Conservation (phyloP, 805 yeast genomes). For the Lipomyces starkeyi region DNA sequence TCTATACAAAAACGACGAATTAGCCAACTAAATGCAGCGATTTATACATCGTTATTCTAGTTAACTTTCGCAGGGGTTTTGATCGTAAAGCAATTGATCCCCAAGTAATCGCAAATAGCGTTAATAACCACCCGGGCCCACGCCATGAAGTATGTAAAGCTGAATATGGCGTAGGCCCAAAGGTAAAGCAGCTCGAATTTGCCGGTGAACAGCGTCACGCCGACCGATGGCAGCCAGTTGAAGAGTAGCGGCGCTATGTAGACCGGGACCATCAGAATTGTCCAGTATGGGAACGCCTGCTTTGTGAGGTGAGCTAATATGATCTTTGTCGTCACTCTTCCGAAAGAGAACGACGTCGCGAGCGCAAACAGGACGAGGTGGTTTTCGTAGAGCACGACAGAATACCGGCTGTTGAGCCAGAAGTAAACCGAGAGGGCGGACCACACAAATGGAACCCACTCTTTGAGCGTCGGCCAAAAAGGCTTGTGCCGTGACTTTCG, state of each 20-base stretch:
- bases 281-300: conserved; percentile 76
- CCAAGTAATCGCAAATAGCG: conserved; percentile 79
- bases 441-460: conserved; percentile 71
- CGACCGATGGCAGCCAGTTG: conserved; percentile 57
- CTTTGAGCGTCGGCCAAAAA: conserved; percentile 52
- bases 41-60: neutral
- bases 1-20: neutral
- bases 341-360: conserved; percentile 82
- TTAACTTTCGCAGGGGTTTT: conserved; percentile 1
- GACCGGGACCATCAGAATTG: conserved; percentile 64
- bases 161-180: conserved; percentile 66
- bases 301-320: conserved; percentile 86
- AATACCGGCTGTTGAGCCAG: conserved; percentile 55
- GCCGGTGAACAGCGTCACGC: conserved; percentile 38
- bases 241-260: conserved; percentile 47
- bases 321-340: conserved; percentile 65
- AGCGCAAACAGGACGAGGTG: conserved; percentile 75
- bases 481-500: conserved; percentile 49
- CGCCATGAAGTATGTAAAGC: conserved; percentile 67
- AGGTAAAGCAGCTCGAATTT: conserved; percentile 50
- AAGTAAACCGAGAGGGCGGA: conserved; percentile 58
- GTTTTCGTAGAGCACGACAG: conserved; percentile 52
- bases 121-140: conserved; percentile 77
- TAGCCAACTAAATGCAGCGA: neutral
- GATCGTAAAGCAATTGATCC: conserved; percentile 75